Conservation (phyloP, 164 flowering plant genomes). For the Vitis cinerea region DNA sequence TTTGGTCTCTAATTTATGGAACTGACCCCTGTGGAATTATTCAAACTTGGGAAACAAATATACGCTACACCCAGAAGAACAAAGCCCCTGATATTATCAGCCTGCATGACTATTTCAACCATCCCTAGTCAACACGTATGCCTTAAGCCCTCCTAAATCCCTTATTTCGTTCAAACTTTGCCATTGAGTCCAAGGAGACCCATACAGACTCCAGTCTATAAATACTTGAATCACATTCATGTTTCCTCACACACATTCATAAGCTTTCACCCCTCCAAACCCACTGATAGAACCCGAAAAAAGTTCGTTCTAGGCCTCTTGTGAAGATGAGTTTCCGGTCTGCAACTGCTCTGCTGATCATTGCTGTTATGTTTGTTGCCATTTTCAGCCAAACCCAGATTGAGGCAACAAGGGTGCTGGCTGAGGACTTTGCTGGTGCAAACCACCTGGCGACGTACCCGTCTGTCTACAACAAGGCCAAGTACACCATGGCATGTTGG, state of each 20-base stretch:
- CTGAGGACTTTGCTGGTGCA: slow-evolving; percentile 27
- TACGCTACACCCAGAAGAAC: not conserved
- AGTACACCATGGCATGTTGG: slow-evolving; percentile 29
- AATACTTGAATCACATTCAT: not conserved
- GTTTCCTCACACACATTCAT: not conserved
- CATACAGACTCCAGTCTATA: slow-evolving; percentile 4
- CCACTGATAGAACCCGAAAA: not conserved
- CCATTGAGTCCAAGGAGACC: not conserved
- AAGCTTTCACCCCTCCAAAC: too few relatives aligned
- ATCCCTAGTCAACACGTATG: slow-evolving; percentile 15
- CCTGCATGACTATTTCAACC: slow-evolving; percentile 12
- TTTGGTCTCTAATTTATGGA: too few relatives aligned
- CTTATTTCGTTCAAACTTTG: too few relatives aligned
- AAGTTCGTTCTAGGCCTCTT: too few relatives aligned
- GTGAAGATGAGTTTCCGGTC: slow-evolving; percentile 7
- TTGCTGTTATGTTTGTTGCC: slow-evolving; percentile 12
- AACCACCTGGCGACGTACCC: slow-evolving; percentile 27
- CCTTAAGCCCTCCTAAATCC: not conserved
- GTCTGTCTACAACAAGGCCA: slow-evolving; percentile 32
- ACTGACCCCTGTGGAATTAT: too few relatives aligned
- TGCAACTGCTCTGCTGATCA: slow-evolving; percentile 6
- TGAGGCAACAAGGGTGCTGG: slow-evolving; percentile 23
- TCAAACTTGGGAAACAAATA: too few relatives aligned
- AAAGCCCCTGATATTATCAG: not conserved
- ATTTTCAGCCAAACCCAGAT: slow-evolving; percentile 10